These are phyloP conservation scores for Penicillium sp. DNA, from an alignment of 2,329 filamentous ascomycete genomes.

Conservation along the genomic window DNA sequence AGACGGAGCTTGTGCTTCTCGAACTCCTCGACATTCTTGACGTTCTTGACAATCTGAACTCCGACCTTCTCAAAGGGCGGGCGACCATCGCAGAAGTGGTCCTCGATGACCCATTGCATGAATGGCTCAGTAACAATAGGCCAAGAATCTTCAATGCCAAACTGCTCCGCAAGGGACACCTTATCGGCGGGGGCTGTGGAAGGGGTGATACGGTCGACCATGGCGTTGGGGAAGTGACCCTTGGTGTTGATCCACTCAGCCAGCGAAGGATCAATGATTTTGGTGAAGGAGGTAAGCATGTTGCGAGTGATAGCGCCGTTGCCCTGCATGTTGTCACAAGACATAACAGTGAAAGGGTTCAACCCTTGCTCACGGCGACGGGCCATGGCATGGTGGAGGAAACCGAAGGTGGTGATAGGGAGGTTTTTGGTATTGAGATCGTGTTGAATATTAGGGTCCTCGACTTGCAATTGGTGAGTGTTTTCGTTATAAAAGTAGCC, in stretches of 20 bases:
- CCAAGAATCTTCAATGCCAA: constrained; percentile 57
- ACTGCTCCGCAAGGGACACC: constrained; percentile 47
- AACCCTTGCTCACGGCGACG: constrained; percentile 52
- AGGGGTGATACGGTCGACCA: constrained; percentile 62
- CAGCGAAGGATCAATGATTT: constrained; percentile 51
- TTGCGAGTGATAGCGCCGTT: constrained; percentile 58
- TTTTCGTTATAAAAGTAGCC: constrained; percentile 64
- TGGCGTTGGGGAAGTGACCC: constrained; percentile 59
- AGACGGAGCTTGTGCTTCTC: constrained; percentile 63
- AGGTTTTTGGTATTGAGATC: constrained; percentile 49
- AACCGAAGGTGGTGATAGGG: constrained; percentile 58
- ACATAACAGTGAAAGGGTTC: constrained; percentile 59
- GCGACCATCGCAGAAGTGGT: constrained; percentile 57
- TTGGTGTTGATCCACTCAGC: constrained; percentile 55
- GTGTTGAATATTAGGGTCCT: constrained; percentile 55
- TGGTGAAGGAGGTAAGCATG: constrained; percentile 58
- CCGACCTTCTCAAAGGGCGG: constrained; percentile 59
- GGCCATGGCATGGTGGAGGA: constrained; percentile 56
- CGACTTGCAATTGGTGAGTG: constrained; percentile 55
- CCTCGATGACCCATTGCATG: constrained; percentile 61
- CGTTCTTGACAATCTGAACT: constrained; percentile 57
- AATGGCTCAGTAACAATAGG: constrained; percentile 62
- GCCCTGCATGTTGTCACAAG: constrained; percentile 63
- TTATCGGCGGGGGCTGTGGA: constrained; percentile 56
- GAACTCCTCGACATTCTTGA: constrained; percentile 59